Conservation (phyloP, 2,329 filamentous ascomycete genomes). For the Corniculantispora saksenae region DNA sequence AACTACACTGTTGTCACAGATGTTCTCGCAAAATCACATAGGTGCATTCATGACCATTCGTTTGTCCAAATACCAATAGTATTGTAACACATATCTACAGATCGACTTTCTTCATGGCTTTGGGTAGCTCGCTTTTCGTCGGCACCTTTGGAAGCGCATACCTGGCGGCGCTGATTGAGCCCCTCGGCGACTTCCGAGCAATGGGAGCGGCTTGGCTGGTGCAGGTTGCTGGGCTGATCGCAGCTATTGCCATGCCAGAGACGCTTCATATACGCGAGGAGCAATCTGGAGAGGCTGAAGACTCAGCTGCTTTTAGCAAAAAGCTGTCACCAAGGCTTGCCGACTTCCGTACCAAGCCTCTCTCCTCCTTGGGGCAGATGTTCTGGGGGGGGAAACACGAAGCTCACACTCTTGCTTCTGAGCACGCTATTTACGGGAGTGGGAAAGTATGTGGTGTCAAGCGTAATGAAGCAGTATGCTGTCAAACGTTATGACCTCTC, state of each 20-base stretch:
- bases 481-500: background rate
- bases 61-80: background rate
- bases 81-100: background rate
- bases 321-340: background rate
- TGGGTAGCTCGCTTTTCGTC: background rate
- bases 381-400: background rate
- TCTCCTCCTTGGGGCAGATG: background rate
- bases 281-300: background rate
- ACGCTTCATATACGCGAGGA: background rate
- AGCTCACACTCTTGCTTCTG: background rate
- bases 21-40: background rate
- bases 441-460: background rate
- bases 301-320: background rate
- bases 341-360: background rate
- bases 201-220: background rate
- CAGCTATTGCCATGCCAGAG: background rate
- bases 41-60: background rate
- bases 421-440: background rate
- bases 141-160: background rate
- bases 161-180: background rate
- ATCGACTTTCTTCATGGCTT: background rate
- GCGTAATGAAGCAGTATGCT: background rate
- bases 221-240: background rate
- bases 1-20: background rate
- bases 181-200: background rate